A percentile compares a stretch with the other conserved stretches of the same genome.
These are phyloP conservation scores for Rhododendron vialii DNA, from an alignment of 148 eudicot genomes.

Conservation along the genomic window DNA sequence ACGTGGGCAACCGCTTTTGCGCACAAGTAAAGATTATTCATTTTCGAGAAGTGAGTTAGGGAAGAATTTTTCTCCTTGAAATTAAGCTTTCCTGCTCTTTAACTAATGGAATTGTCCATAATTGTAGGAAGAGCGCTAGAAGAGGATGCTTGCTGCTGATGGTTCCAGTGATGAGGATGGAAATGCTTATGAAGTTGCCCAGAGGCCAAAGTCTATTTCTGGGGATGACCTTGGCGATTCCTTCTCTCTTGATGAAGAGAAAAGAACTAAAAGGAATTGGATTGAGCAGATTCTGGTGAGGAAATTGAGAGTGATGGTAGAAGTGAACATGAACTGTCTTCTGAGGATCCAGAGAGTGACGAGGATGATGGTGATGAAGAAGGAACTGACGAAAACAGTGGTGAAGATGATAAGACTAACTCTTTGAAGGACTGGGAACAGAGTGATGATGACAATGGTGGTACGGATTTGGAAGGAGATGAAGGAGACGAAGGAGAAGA, in stretches of 20 bases:
- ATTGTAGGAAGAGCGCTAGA: conserved; percentile 72
- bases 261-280: conserved; percentile 52
- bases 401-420: conserved; percentile 29
- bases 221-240: conserved; percentile 99
- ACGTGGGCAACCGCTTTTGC: not conserved
- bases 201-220: conserved; percentile 56
- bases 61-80: not conserved
- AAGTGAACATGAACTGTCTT: conserved; percentile 33
- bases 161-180: conserved; percentile 64
- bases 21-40: not conserved
- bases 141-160: conserved; percentile 78
- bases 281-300: conserved; percentile 53
- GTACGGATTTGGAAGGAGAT: conserved; percentile 28
- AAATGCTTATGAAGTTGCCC: conserved; percentile 35
- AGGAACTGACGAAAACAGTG: conserved; percentile 37
- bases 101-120: conserved; percentile 1
- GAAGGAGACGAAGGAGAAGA: not conserved
- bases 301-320: conserved; percentile 27
- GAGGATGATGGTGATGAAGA: conserved; percentile 49
- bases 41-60: not conserved
- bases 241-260: conserved; percentile 53
- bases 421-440: conserved; percentile 91
- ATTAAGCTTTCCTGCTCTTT: not conserved
- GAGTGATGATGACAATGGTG: conserved; percentile 74
- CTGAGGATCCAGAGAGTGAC: conserved; percentile 45